phyloP scores from a whole-genome alignment of 768 basidiomycete genomes.

The Mycena floridula region DNA sequence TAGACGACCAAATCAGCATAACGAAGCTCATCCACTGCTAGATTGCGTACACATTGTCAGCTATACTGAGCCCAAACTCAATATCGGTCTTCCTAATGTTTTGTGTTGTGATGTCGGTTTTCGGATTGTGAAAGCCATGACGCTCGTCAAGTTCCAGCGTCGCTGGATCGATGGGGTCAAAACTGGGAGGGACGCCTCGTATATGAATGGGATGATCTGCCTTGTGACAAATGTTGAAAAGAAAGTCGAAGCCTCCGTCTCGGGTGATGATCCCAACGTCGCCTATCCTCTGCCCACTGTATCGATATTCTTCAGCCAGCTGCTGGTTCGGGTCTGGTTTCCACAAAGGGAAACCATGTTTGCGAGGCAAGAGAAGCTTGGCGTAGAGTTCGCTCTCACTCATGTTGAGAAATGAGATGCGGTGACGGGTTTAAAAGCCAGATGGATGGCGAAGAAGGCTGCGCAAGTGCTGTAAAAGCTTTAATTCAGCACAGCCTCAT shows the following conservation, averaged over 20 bases:
- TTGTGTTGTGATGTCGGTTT: background rate
- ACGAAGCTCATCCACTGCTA: too few species aligned
- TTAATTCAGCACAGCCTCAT: too few species aligned
- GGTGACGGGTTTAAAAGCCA: too few species aligned
- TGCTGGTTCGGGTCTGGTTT: conserved; percentile 16
- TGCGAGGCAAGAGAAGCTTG: conserved; percentile 9
- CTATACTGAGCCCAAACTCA: background rate
- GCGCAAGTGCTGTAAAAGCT: too few species aligned
- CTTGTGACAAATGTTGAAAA: conserved; percentile 17
- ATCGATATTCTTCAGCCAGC: conserved; percentile 8
- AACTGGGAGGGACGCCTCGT: background rate
- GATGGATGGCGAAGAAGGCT: too few species aligned
- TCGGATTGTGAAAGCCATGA: background rate
- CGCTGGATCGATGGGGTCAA: background rate
- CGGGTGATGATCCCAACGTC: conserved; percentile 23
- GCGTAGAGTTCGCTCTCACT: conserved; percentile 10
- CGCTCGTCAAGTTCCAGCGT: background rate
- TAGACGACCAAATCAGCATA: too few species aligned
- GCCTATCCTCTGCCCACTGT: conserved; percentile 19
- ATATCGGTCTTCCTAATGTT: background rate
- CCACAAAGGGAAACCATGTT: conserved; percentile 20
- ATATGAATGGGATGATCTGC: background rate
- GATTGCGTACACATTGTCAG: background rate
- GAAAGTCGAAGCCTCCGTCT: conserved; percentile 19
- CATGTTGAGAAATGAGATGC: too few species aligned